phyloP scores from a whole-genome alignment of 495 filamentous ascomycete species.

The Aspergillus saccharolyticus region DNA sequence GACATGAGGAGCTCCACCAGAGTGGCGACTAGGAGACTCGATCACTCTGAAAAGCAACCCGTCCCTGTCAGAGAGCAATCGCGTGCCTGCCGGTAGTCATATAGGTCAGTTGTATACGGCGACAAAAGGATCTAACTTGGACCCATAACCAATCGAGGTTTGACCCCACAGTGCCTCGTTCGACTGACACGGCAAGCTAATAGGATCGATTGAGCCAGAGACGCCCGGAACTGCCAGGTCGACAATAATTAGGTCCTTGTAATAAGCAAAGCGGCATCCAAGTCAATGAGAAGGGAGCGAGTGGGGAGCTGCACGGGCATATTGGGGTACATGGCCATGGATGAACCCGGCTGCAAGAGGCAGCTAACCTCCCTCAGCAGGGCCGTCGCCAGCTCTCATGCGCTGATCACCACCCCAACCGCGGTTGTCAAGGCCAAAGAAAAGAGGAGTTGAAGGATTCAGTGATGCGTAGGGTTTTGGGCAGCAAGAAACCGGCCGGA shows the following conservation, averaged over 20 bases:
- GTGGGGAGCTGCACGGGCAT: constrained; percentile 14
- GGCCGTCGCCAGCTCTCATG: constrained; percentile 22
- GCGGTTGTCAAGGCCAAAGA: constrained; percentile 13
- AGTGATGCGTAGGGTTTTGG: constrained; percentile 23
- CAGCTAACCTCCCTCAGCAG: constrained; percentile 20
- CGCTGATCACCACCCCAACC: constrained; percentile 21
- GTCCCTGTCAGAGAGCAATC: constrained; percentile 14
- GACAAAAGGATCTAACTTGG: constrained; percentile 12
- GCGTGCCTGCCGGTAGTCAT: constrained; percentile 10
- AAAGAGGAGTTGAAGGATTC: constrained; percentile 16
- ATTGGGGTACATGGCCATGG: constrained; percentile 14
- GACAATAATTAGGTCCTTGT: constrained; percentile 11
- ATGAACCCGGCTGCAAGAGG: constrained; percentile 15
- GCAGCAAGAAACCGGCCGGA: constrained; percentile 35
- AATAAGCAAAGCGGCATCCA: constrained; percentile 13
- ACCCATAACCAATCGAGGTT: constrained; percentile 1
- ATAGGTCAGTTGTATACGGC: constrained; percentile 13
- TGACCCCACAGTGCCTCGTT: constrained; percentile 12
- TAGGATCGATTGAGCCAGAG: constrained; percentile 17
- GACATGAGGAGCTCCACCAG: constrained; percentile 1
- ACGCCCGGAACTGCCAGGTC: constrained; percentile 14
- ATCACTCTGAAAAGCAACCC: constrained; percentile 4
- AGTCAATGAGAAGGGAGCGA: constrained; percentile 12
- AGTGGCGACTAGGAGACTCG: constrained; percentile 7
- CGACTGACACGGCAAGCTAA: constrained; percentile 11